Conservation (phyloP, 352 stramenopile species). For the Globisporangium megalacanthum region DNA sequence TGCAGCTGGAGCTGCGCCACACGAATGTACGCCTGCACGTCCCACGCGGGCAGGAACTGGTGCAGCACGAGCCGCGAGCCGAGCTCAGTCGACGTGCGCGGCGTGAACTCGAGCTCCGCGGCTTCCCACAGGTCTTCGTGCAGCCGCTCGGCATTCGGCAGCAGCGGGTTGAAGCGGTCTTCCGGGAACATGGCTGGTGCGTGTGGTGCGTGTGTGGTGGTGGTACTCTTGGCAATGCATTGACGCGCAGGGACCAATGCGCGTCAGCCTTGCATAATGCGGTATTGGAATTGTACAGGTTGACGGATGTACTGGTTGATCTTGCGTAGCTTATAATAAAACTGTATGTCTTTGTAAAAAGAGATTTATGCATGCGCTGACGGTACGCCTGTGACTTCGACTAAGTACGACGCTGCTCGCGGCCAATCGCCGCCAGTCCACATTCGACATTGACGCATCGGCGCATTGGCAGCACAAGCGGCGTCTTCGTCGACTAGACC, state of each 20-base stretch:
- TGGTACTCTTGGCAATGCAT: neutral
- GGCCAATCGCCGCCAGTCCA: neutral
- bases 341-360: neutral
- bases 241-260: too few relatives aligned
- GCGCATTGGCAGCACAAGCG: neutral
- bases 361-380: neutral
- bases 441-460: neutral
- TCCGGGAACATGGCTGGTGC: constrained; percentile 56
- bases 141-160: constrained; percentile 62
- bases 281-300: too few relatives aligned
- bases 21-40: constrained; percentile 81
- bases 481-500: neutral
- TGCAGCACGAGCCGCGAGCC: constrained; percentile 68
- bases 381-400: neutral
- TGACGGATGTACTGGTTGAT: too few relatives aligned
- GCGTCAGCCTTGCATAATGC: too few relatives aligned
- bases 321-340: too few relatives aligned
- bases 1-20: constrained; percentile 70
- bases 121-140: constrained; percentile 56
- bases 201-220: neutral
- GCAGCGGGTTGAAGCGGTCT: constrained; percentile 76
- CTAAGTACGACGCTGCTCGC: constrained; percentile 12
- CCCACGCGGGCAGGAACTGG: constrained; percentile 81
- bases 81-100: constrained; percentile 66
- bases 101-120: constrained; percentile 46